Evolutionary conservation across 2,329 filamentous ascomycete genomes (phyloP), one percentile per base, ranked within the genome.

Genomic region (Paracoccidioides brasiliensis): DNA sequence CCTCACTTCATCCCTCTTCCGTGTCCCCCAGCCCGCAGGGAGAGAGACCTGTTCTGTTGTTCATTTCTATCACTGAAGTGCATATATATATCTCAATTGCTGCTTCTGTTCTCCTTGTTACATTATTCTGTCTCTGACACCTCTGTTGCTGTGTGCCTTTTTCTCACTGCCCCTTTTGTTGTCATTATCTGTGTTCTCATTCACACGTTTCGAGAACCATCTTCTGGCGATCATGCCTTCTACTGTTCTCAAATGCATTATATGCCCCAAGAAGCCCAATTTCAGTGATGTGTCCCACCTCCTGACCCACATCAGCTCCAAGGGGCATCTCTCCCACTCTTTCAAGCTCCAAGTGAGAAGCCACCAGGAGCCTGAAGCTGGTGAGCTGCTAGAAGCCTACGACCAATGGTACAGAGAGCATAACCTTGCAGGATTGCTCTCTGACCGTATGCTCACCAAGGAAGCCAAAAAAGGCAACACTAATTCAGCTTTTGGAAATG

Each of bases 241-340:
- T 35, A 84, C 90, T 57, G 82, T 86, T 56, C 81, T 96, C 51
- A 74, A 82, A 62, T 97, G 91, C 80, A 83, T 78, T 65, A 84
- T 95, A 62, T 97, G 91, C 68, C 85, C 86, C 40, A 88, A 85
- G 62, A 80, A 79, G 58, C 88, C 88, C 42, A 80, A 73, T 35
- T 96, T 96, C 72, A 95, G 89, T 55, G 91, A 97, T 70, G 78
- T 90, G 46, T 95, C 90, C 38, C 91, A 96, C 70, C 77, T 96
- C 41, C 80, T 97, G 66, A 97, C 91, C 10, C 91, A 97, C 67
- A 82, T 96, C 59, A 83, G 86, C 57, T 96, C 90, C 60, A 96
- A 96, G 68, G 86, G 86, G n/a, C 91, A 97, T 68, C 76, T 96
- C 38, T 84, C 89, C 57, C 81, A 88, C 67, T 83, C 88, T 64